Conservation (phyloP, 257 asterid genomes). For the Scutellaria minor region DNA sequence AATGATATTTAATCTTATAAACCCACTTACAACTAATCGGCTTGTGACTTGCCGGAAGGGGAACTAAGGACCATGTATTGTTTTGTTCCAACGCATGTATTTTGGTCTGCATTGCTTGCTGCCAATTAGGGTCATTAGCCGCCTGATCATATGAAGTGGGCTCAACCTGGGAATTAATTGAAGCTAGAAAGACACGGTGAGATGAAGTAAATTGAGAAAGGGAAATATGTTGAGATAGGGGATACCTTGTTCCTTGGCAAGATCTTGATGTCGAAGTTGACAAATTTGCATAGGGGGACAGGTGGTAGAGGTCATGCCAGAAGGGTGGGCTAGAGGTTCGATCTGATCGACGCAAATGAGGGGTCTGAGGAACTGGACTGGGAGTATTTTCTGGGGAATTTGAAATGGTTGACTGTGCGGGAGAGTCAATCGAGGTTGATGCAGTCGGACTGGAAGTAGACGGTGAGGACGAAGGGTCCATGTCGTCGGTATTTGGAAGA, state of each 20-base stretch:
- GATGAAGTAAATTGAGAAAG: background rate
- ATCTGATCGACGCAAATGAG: no score
- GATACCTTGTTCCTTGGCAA: background rate
- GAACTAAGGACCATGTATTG: background rate
- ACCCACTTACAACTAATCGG: conserved; percentile 16
- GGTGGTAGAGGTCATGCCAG: conserved; percentile 23
- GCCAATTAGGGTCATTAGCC: conserved; percentile 2
- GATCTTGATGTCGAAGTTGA: background rate
- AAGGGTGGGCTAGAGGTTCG: background rate
- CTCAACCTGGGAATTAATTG: background rate
- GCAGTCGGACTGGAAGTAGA: no score
- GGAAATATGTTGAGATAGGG: background rate
- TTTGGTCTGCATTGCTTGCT: background rate
- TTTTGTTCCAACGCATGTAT: background rate
- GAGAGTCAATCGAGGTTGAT: no score
- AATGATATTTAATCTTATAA: background rate
- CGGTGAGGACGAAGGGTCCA: no score
- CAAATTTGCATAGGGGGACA: conserved; percentile 1
- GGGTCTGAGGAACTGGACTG: no score
- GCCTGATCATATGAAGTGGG: background rate
- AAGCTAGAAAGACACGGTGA: background rate
- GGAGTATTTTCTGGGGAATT: no score
- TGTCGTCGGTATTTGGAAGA: no score
- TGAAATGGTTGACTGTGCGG: no score
- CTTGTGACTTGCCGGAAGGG: background rate